phyloP scores from a whole-genome alignment of 2,329 filamentous ascomycete genomes.

The Aspergillus pseudoglaucus region DNA sequence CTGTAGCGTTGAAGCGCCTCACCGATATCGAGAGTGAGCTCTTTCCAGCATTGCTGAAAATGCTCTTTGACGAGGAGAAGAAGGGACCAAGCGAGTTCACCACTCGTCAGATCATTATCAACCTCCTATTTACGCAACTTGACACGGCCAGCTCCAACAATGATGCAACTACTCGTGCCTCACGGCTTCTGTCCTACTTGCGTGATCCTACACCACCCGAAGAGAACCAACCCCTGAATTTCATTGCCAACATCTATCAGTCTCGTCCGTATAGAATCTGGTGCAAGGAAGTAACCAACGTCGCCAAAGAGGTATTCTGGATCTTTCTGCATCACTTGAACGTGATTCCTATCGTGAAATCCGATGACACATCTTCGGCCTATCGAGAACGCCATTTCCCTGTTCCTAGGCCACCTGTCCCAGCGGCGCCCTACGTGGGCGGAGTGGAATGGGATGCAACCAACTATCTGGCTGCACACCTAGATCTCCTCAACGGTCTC shows the following conservation, averaged over 20 bases:
- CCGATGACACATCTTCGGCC: constrained; percentile 24
- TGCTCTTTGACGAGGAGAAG: constrained; percentile 96
- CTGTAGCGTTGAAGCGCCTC: constrained; percentile 74
- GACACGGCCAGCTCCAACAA: constrained; percentile 58
- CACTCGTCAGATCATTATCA: constrained; percentile 83
- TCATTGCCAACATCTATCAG: constrained; percentile 83
- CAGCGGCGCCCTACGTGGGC: constrained; percentile 90
- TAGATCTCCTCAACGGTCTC: constrained; percentile 88
- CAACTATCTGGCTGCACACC: constrained; percentile 86
- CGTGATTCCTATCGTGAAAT: constrained; percentile 55
- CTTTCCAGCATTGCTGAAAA: constrained; percentile 76
- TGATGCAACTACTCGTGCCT: constrained; percentile 58
- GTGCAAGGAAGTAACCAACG: constrained; percentile 85
- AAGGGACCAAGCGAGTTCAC: constrained; percentile 97
- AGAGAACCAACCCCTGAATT: constrained; percentile 68
- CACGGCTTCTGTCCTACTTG: constrained; percentile 69
- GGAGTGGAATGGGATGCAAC: constrained; percentile 99
- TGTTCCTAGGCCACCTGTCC: constrained; percentile 77
- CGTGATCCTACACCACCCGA: constrained; percentile 72
- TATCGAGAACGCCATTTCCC: constrained; percentile 65
- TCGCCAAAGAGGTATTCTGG: constrained; percentile 98
- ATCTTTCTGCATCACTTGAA: constrained; percentile 96
- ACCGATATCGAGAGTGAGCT: constrained; percentile 70
- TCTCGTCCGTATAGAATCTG: constrained; percentile 86
- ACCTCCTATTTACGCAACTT: constrained; percentile 82